Evolutionary conservation across 2,329 filamentous ascomycete genomes (phyloP), one percentile per base, ranked within the genome.

Genomic region (Drechslera avenae): DNA sequence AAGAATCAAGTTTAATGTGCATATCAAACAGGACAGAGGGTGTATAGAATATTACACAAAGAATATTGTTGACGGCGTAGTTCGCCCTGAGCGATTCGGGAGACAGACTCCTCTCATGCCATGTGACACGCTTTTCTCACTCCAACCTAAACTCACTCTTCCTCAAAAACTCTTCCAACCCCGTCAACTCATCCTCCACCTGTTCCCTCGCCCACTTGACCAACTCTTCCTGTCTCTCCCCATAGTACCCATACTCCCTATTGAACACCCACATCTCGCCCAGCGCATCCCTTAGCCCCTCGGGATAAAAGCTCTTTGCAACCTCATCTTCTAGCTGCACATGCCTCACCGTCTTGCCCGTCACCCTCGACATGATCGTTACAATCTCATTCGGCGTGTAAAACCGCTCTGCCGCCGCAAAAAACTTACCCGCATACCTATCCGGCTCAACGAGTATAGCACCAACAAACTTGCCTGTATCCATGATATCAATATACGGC

Each of bases 401-500:
- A 41, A 77, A 72, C 3, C 68, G 69, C 13, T 68, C 62, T 0
- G 80, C 79, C 0, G 73, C 81, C 14, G 73, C 69, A 23, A 84
- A 70, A 3, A 64, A 73, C 54, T 75, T 76, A 12, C 78, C 78
- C 1, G 75, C 66, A 17, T 76, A 76, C 39, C 72, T 71, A 0
- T 77, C 76, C 0, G 76, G 76, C 12, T 80, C 63, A 1, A 70
- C 72, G 0, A 80, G 68, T 17, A 80, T 75, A 5, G 73, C 68
- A 2, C 63, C 73, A 5, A 77, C 55, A 61, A 48, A 79, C 40
- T 75, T 75, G 7, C 80, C 81, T 1, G 75, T 77, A 49, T 83
- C 79, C 1, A 65, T 68, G 13, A 74, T 73, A 49, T 81, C 78
- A 46, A 83, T 71, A 32, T 78, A 62, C 0, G 80, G 79, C 3